Conservation (phyloP, 2,329 filamentous ascomycete genomes). For the Fusarium decemcellulare region DNA sequence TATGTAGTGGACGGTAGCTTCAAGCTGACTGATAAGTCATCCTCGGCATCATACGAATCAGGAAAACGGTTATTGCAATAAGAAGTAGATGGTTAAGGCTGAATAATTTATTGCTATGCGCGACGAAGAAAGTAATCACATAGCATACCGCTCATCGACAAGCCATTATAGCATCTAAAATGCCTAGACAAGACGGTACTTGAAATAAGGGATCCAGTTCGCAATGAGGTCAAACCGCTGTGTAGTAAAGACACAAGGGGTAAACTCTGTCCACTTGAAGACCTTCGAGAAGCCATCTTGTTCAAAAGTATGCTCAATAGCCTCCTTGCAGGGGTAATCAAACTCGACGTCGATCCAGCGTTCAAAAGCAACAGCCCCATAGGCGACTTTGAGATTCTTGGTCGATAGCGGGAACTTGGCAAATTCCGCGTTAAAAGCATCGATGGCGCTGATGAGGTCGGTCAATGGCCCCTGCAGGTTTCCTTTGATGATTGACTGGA, state of each 20-base stretch:
- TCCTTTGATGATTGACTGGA: constrained; percentile 15
- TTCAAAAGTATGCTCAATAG: constrained; percentile 23
- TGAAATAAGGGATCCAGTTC: constrained; percentile 34
- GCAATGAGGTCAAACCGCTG: constrained; percentile 25
- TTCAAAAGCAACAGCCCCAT: constrained; percentile 20
- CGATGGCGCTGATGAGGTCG: constrained; percentile 9
- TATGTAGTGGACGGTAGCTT: no score
- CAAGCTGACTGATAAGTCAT: no score
- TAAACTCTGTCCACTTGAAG: constrained; percentile 29
- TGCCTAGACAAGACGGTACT: constrained; percentile 32
- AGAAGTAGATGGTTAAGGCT: no score
- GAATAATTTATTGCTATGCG: no score
- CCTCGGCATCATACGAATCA: no score
- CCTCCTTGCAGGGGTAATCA: constrained; percentile 30
- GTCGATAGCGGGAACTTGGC: constrained; percentile 22
- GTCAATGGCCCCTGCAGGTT: constrained; percentile 5
- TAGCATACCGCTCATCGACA: no score
- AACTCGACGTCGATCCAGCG: constrained; percentile 34
- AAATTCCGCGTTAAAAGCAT: constrained; percentile 26
- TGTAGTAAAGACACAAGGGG: constrained; percentile 21
- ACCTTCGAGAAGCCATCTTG: constrained; percentile 18
- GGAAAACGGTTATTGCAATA: no score
- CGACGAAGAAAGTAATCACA: no score
- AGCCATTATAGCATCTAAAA: not conserved
- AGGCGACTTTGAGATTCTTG: constrained; percentile 29